Percentiles rank a stretch among this genome's conserved stretches.
Evolutionary conservation across 768 basidiomycete species (phyloP).

Genomic region (Hericium erinaceus): DNA sequence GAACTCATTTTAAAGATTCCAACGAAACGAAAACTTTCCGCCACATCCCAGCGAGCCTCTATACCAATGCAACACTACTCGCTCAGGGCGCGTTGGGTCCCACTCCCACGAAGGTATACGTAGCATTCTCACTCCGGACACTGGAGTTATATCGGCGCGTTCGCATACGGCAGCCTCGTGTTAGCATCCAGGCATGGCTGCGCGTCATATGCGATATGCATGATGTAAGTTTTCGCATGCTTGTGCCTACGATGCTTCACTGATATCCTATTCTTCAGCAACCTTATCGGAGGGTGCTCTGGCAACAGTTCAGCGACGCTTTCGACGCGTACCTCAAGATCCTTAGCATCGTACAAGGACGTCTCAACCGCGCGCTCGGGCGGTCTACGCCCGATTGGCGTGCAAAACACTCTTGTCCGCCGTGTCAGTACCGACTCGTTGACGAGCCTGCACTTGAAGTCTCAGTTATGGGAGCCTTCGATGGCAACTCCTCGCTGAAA

Average conservation of each 20-base stretch:
- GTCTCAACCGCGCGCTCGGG: background rate
- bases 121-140: background rate
- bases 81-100: background rate
- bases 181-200: background rate
- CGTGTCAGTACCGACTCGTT: background rate
- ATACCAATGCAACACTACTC: background rate
- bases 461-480: background rate
- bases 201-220: background rate
- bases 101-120: background rate
- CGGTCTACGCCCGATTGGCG: background rate
- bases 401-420: background rate
- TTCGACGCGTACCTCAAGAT: background rate
- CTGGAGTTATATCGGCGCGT: background rate
- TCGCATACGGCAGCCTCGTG: background rate
- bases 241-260: too few species aligned
- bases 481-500: background rate
- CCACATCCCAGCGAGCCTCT: background rate
- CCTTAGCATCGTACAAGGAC: background rate
- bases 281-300: background rate
- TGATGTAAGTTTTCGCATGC: background rate
- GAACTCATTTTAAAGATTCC: too few species aligned
- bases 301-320: background rate
- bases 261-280: background rate
- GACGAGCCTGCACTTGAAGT: background rate
- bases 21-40: background rate